Evolutionary conservation across 257 asterid species (phyloP).

Genomic region (Plantago elongata): DNA sequence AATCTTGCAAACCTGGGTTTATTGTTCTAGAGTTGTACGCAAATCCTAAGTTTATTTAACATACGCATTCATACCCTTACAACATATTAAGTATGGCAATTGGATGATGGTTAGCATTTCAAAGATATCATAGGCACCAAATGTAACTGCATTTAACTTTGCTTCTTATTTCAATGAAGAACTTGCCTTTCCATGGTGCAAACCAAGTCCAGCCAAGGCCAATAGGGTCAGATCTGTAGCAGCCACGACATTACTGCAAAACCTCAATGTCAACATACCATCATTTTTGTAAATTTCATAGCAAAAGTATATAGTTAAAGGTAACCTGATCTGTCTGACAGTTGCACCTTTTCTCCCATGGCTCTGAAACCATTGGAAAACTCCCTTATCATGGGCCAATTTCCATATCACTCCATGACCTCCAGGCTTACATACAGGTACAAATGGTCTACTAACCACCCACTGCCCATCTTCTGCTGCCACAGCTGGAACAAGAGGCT

Average conservation of each 20-base stretch:
- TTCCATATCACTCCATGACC: constrained; percentile 99
- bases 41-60: constrained; percentile 1
- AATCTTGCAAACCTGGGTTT: constrained; percentile 3
- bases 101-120: too few relatives aligned
- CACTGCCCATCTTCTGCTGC: constrained; percentile 93
- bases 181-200: constrained; percentile 76
- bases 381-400: constrained; percentile 89
- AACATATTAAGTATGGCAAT: too few relatives aligned
- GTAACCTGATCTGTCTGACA: constrained; percentile 90
- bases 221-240: constrained; percentile 92
- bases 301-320: constrained; percentile 16
- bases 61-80: neutral
- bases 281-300: constrained; percentile 19
- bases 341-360: constrained; percentile 92
- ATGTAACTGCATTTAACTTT: neutral
- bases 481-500: constrained; percentile 99
- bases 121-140: too few relatives aligned
- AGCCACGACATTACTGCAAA: constrained; percentile 92
- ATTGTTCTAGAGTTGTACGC: constrained; percentile 9
- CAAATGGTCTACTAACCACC: constrained; percentile 62
- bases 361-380: constrained; percentile 78
- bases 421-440: constrained; percentile 94
- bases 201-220: constrained; percentile 97
- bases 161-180: constrained; percentile 20
- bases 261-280: constrained; percentile 36